Base-by-base conservation (phyloP, 306 rosid species). In the Carpinus viminea region DNA sequence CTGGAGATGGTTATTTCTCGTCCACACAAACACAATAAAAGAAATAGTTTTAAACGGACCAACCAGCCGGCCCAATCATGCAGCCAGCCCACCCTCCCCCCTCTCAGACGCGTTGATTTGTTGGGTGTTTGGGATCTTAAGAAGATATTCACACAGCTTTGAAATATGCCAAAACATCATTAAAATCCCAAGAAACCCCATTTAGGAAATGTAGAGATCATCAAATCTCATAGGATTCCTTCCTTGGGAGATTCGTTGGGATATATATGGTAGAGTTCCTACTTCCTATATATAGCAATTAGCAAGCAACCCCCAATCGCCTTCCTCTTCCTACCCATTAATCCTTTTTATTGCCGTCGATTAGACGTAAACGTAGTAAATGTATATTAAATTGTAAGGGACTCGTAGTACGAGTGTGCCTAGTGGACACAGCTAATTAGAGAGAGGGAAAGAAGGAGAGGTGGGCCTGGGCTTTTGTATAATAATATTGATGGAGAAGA, bases 401-500 rank as follows among this genome's bases (percentile, higher is more conserved):
- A 24, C 26, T 24, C 26, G 26, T 24, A 24, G 26, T 24, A 24
- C 26, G 26, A 21, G 92, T 91, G 96, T 93, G 91, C 90, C 97
- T 85, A 9, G 21, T 16, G 78, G 17, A 18, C 41, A 13, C 41
- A 13, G 31, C 1, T 51, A 59, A n/a, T 2, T 12, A 70, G 15
- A 41, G 5, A 4, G 38, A 43, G 18, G 16, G 57, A 74, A 38
- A 72, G 69, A 68, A 56, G 7, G 65, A 70, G 16, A 21, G 74
- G 91, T 92, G 93, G 97, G 93, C 89, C 95, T 90, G 96, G 92
- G 91, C 95, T 79, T 77, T 10, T 21, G 78, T 64, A 85, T 86
- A 76, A 85, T 86, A 76, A 89, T 89, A 87, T 71, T 80, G 60
- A 13, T 46, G 5, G 52, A 54, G 31, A 10, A 72, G 76, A 38